phyloP scores from a whole-genome alignment of 768 basidiomycete genomes.

The Nidularia pulvinata region DNA sequence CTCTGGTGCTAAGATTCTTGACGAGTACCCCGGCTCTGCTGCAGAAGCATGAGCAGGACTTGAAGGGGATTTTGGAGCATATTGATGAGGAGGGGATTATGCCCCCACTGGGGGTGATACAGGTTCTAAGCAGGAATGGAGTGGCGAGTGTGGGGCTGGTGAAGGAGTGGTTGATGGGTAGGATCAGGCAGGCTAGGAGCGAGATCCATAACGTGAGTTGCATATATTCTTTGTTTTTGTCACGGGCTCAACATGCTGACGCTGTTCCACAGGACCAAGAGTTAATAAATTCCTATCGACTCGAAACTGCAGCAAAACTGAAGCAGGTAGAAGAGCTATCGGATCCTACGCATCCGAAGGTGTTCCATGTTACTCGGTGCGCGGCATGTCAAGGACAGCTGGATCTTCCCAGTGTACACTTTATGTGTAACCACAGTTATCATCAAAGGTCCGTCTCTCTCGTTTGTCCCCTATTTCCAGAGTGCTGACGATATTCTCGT shows the following conservation, averaged over 20 bases:
- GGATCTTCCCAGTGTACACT: constrained; percentile 92
- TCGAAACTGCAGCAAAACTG: constrained; percentile 80
- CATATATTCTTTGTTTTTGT: constrained; percentile 2
- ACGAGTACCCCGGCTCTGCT: constrained; percentile 81
- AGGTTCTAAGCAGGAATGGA: constrained; percentile 84
- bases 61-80: constrained; percentile 69
- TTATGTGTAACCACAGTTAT: constrained; percentile 98
- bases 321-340: constrained; percentile 82
- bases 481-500: neutral
- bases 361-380: constrained; percentile 96
- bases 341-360: constrained; percentile 75
- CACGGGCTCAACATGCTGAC: too few relatives aligned
- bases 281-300: constrained; percentile 84
- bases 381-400: constrained; percentile 87
- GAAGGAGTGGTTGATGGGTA: constrained; percentile 85
- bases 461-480: neutral
- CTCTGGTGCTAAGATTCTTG: constrained; percentile 86
- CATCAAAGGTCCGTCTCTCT: constrained; percentile 74
- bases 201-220: constrained; percentile 79
- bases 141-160: constrained; percentile 92
- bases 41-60: constrained; percentile 66
- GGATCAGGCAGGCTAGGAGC: constrained; percentile 69
- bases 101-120: constrained; percentile 88
- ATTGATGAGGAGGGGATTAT: constrained; percentile 84
- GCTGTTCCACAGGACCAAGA: constrained; percentile 69